These are phyloP conservation scores for Fonsecaea multimorphosa DNA, from an alignment of 2,329 filamentous ascomycete genomes.

Conservation along the genomic window DNA sequence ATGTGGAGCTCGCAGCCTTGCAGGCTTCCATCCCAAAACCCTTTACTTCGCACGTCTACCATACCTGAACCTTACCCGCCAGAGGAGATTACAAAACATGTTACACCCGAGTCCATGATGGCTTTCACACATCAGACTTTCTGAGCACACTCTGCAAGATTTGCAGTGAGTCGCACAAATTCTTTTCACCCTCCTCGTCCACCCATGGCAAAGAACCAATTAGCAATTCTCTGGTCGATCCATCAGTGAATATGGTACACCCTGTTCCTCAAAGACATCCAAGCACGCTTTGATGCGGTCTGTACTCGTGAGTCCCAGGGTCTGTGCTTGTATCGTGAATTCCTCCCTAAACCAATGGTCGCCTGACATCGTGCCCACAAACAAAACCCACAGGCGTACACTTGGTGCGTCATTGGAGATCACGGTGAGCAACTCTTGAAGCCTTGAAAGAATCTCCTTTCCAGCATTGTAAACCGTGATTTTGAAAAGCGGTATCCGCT, in stretches of 20 bases:
- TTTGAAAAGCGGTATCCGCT: constrained; percentile 11
- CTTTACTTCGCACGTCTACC: not conserved
- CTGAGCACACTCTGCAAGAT: not conserved
- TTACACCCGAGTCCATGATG: not conserved
- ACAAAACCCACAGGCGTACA: constrained; percentile 17
- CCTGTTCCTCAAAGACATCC: not conserved
- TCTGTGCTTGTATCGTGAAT: constrained; percentile 7
- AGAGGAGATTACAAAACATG: not conserved
- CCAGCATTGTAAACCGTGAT: constrained; percentile 15
- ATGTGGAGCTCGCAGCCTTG: constrained; percentile 2
- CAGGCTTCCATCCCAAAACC: not conserved
- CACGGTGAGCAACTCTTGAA: constrained; percentile 3
- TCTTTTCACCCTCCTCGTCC: not conserved
- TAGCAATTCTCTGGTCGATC: too few relatives aligned
- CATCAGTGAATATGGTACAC: not conserved
- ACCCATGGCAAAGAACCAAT: not conserved
- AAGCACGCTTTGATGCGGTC: not conserved
- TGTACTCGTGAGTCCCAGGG: not conserved
- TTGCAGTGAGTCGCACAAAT: not conserved
- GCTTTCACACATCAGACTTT: not conserved
- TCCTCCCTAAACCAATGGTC: constrained; percentile 22
- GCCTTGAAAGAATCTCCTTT: constrained; percentile 6
- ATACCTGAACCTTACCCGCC: not conserved
- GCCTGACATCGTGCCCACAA: constrained; percentile 12
- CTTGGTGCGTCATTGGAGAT: not conserved